Percentiles rank a stretch among this genome's conserved stretches.
These are phyloP conservation scores for Zymoseptoria tritici DNA, from an alignment of 2,329 filamentous ascomycete species.

Conservation along the genomic window DNA sequence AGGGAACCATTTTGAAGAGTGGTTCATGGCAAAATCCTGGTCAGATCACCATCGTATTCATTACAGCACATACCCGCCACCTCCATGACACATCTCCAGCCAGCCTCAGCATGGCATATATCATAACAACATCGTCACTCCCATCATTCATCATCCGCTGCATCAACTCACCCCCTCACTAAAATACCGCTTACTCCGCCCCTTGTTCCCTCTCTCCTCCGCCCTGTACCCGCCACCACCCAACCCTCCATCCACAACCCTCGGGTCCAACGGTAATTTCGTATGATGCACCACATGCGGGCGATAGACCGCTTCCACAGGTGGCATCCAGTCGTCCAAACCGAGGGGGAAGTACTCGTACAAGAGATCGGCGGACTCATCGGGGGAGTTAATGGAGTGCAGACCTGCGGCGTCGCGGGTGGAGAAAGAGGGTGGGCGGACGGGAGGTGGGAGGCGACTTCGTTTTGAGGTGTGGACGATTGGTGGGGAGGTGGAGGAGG, in stretches of 20 bases:
- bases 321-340: constrained; percentile 86
- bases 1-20: too few species aligned
- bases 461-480: constrained; percentile 8
- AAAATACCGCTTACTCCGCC: constrained; percentile 40
- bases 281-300: constrained; percentile 93
- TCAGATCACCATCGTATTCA: not conserved
- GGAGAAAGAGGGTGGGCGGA: constrained; percentile 39
- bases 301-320: constrained; percentile 81
- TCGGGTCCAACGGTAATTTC: constrained; percentile 41
- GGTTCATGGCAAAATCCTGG: too few species aligned
- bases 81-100: constrained; percentile 43
- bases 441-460: constrained; percentile 17
- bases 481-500: not conserved
- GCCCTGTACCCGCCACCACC: not conserved
- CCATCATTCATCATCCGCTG: constrained; percentile 25
- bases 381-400: constrained; percentile 51
- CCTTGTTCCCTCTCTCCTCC: constrained; percentile 13
- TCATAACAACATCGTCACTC: constrained; percentile 3
- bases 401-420: constrained; percentile 14
- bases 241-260: constrained; percentile 10
- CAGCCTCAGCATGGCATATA: constrained; percentile 5
- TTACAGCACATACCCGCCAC: constrained; percentile 29
- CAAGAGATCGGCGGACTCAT: constrained; percentile 72
- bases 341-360: constrained; percentile 94
- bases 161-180: constrained; percentile 35